Percentiles rank a stretch among this genome's conserved stretches.
These are phyloP conservation scores for Peribolospora kevripleyi DNA, from an alignment of 768 basidiomycete species.

Conservation along the genomic window DNA sequence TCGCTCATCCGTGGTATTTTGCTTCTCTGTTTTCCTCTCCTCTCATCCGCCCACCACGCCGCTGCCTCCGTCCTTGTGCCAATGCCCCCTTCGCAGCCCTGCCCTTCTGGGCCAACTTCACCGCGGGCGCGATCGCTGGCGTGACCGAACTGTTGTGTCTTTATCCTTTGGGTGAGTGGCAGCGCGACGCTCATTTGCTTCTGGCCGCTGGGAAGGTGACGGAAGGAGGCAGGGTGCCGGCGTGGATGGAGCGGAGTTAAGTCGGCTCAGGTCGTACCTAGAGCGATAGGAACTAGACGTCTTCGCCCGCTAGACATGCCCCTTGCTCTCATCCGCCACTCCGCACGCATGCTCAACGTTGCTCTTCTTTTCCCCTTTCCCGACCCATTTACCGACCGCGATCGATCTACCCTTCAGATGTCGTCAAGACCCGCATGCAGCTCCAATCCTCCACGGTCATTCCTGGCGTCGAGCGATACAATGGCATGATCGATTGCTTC, in stretches of 20 bases:
- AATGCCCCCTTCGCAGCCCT: constrained; percentile 14
- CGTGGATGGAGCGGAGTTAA: too few relatives aligned
- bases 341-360: not conserved
- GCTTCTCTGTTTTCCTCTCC: too few relatives aligned
- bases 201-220: too few relatives aligned
- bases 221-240: too few relatives aligned
- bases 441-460: constrained; percentile 60
- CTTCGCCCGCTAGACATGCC: too few relatives aligned
- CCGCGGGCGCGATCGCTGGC: constrained; percentile 88
- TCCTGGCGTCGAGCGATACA: constrained; percentile 27
- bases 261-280: too few relatives aligned
- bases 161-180: constrained; percentile 55
- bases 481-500: constrained; percentile 48
- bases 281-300: too few relatives aligned
- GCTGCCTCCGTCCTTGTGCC: too few relatives aligned
- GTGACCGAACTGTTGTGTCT: constrained; percentile 36
- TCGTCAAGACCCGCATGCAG: constrained; percentile 97
- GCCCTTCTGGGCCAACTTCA: constrained; percentile 44
- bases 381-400: constrained; percentile 2
- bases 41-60: too few relatives aligned
- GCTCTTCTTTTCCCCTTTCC: not conserved
- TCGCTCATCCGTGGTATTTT: too few relatives aligned
- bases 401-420: constrained; percentile 36
- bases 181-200: too few relatives aligned
- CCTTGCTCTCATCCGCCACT: not conserved